A percentile compares a stretch with the other conserved stretches of the same genome.
These are phyloP conservation scores for Globisporangium echinulatum DNA, from an alignment of 352 stramenopile genomes.

Conservation along the genomic window DNA sequence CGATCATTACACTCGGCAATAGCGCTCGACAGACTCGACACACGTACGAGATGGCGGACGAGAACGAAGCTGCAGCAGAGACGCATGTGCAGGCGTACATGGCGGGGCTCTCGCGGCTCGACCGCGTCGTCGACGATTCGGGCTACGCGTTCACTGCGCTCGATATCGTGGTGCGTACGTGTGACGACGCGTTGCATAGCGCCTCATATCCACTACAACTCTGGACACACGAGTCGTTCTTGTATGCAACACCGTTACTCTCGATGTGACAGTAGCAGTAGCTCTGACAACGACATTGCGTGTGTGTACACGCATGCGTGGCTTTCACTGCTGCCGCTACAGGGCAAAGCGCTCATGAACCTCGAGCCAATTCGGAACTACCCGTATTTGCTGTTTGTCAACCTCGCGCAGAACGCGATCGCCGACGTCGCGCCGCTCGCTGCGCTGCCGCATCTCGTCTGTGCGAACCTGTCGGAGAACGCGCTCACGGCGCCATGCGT, in stretches of 20 bases:
- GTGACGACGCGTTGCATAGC: background rate
- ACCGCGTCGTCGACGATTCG: slow-evolving; percentile 66
- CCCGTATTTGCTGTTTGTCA: slow-evolving; percentile 63
- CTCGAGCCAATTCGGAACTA: slow-evolving; percentile 59
- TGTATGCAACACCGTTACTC: background rate
- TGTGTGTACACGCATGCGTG: background rate
- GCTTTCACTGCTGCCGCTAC: background rate
- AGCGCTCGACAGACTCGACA: too few species aligned
- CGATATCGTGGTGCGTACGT: slow-evolving; percentile 39
- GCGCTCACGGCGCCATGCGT: slow-evolving; percentile 22
- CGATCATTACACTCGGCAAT: too few species aligned
- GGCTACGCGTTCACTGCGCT: slow-evolving; percentile 73
- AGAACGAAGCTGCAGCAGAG: slow-evolving; percentile 15
- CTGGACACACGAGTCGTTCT: background rate
- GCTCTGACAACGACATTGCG: background rate
- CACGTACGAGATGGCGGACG: background rate
- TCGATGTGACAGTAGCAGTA: too few species aligned
- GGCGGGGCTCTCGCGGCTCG: slow-evolving; percentile 66
- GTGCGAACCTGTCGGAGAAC: slow-evolving; percentile 54
- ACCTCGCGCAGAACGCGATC: slow-evolving; percentile 66
- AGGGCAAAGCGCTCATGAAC: slow-evolving; percentile 48
- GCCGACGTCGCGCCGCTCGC: slow-evolving; percentile 35
- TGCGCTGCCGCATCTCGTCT: slow-evolving; percentile 56
- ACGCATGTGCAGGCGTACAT: slow-evolving; percentile 37
- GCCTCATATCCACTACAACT: background rate